Evolutionary conservation across 345 rosid species (phyloP), one percentile per base, ranked within the genome.

Genomic region (Camelina neglecta): DNA sequence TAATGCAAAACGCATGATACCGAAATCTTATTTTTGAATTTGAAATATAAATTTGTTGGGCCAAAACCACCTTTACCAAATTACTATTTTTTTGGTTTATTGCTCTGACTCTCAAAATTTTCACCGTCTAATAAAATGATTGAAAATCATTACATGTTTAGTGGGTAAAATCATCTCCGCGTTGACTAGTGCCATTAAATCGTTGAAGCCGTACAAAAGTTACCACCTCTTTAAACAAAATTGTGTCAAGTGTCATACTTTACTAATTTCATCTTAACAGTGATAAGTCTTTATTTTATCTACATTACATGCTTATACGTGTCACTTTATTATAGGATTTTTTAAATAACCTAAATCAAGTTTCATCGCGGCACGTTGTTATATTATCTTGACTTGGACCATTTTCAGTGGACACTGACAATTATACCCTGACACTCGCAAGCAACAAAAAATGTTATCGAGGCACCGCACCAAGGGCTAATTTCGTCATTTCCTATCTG

Each of bases 401-500:
- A 53, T 33, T 63, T 54, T 12, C 24, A n/a, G 67, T 8, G 23
- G 0, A 69, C 13, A 20, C 60, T 55, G 67, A 70, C 75, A 71
- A 26, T 24, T 71, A 57, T 58, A 57, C 81, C 81, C 81, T 65
- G 81, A 71, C 72, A 77, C 7, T 0, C 29, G 36, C 60, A 39
- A 50, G 21, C 20, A 55, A 64, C 45, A 76, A 76, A 45, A n/a
- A 61, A 54, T 63, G 6, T 23, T 15, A 69, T 60, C 16, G 16
- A 44, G 48, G 50, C 41, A 61, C 16, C 41, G 45, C 42, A 29
- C 8, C 2, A 12, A 53, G n/a, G 77, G 81, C 12, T 72, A 29
- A 1, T 21, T 59, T 3, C 20, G 73, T 33, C 10, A 77, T 55
- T 48, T 24, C 1, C n/a, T 21, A 21, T 2, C 61, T n/a, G 5